Base-by-base conservation (phyloP, 2,329 filamentous ascomycete species). In the Cryphonectria radicalis region DNA sequence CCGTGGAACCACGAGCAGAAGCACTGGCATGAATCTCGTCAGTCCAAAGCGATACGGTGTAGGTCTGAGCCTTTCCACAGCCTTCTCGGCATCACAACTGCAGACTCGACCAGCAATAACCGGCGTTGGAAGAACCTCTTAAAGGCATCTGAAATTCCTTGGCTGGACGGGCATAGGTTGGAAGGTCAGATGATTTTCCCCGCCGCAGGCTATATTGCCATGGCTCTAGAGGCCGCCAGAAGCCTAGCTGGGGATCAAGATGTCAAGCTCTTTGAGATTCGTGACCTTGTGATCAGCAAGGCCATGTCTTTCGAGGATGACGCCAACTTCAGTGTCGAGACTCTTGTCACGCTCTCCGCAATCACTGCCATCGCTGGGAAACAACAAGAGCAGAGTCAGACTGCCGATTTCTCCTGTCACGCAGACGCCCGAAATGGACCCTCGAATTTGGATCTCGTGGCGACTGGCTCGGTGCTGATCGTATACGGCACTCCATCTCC, bases 171-270 rank as follows among this genome's bases (percentile, higher is more conserved):
- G 8, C 83, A 86, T 57, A 68, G 73, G 8, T 40, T 77, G 22
- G 76, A 81, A n/a, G 75, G 76, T 0, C 74, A 81, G 19, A 74
- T 79, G 22, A 74, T 85, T 0, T 84, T 83, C 42, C 84, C 84
- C 0, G 79, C 73, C 0, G 73, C 76, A 0, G 76, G 73, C 0
- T 77, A 77, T 57, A 70, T 75, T 43, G 69, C 74, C 8, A 70
- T 71, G 53, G 74, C 72, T 6, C 19, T 78, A 0, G 76, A 78
- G 42, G 74, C 77, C 11, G 63, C 46, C 46, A 50, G 46, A 22
- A n/a, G 6, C 46, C 46, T 50, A 8, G 46, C 46, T 19, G 46
- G 25, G 7, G 46, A n/a, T n/a, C 22, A 22, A 7, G 46, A 50
- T 11, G 46, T 50, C 46, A 50, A 50, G 46, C 46, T 50, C 46